phyloP scores from a whole-genome alignment of 176 grass and related monocot genomes.

The Lolium perenne region DNA sequence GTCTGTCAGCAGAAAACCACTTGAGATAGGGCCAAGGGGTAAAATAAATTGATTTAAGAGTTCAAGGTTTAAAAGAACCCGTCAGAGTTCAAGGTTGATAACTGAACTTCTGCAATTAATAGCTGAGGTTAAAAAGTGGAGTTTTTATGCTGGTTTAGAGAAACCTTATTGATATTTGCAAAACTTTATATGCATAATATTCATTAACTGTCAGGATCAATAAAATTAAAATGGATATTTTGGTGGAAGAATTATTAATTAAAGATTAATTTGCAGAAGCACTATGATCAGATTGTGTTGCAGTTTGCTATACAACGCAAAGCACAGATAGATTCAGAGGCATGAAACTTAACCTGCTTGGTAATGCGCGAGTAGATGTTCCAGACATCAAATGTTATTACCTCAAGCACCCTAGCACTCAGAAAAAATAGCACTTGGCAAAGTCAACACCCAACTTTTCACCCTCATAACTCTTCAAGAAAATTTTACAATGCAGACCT shows the following conservation, averaged over 20 bases:
- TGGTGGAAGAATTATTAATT: not conserved
- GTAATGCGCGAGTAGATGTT: conserved; percentile 79
- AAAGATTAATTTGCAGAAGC: not conserved
- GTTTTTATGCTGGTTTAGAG: not conserved
- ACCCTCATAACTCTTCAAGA: not conserved
- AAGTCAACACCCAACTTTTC: not conserved
- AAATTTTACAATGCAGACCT: not conserved
- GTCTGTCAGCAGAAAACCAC: not conserved
- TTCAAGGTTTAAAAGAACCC: not conserved
- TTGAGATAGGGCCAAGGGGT: not conserved
- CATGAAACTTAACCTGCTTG: conserved; percentile 68
- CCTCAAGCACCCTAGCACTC: conserved; percentile 15
- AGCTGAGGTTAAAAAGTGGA: not conserved
- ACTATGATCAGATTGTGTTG: not conserved
- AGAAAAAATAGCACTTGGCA: conserved; percentile 4
- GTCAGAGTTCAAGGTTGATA: not conserved
- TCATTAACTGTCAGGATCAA: not conserved
- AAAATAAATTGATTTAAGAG: not conserved
- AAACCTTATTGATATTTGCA: not conserved
- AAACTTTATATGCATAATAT: not conserved
- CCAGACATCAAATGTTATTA: not conserved
- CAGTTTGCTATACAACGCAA: conserved; percentile 5
- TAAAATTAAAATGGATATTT: conserved; percentile 22
- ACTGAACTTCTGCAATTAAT: not conserved
- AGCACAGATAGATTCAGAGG: conserved; percentile 18